A percentile compares a stretch with the other conserved stretches of the same genome.
Conservation (phyloP, 495 filamentous ascomycete species). For the Penicillium psychrofluorescens region DNA sequence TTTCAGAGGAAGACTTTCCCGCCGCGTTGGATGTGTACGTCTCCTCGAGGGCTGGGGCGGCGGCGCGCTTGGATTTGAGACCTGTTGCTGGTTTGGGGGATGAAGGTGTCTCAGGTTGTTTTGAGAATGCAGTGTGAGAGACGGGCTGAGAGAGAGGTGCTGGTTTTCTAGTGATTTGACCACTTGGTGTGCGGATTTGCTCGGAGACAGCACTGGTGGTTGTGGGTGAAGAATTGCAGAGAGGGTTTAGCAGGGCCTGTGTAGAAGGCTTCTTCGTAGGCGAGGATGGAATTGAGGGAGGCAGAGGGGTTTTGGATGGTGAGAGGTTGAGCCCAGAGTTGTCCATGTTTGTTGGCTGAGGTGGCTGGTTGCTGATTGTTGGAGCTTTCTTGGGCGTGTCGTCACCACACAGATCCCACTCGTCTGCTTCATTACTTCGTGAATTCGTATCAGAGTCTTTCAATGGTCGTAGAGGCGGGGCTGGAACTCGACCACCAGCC, state of each 20-base stretch:
- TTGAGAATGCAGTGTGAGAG: not conserved
- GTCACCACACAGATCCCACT: constrained; percentile 31
- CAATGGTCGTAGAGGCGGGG: constrained; percentile 50
- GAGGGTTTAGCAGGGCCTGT: not conserved
- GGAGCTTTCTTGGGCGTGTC: constrained; percentile 25
- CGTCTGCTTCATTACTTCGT: constrained; percentile 39
- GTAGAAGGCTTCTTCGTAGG: constrained; percentile 7
- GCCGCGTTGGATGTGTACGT: not conserved
- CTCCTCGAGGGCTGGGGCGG: constrained; percentile 6
- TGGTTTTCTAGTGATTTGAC: constrained; percentile 10
- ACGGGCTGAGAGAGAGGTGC: not conserved
- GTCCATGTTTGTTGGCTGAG: not conserved
- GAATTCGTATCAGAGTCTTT: constrained; percentile 68
- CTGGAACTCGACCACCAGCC: constrained; percentile 47
- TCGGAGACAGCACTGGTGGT: constrained; percentile 22
- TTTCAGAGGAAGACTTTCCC: constrained; percentile 3
- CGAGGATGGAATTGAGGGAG: constrained; percentile 7
- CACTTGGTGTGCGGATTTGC: constrained; percentile 39
- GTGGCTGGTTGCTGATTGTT: constrained; percentile 1
- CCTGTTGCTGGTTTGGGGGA: constrained; percentile 6
- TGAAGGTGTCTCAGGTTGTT: constrained; percentile 4
- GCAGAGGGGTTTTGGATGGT: constrained; percentile 9
- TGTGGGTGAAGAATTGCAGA: constrained; percentile 1
- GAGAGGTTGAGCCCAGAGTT: not conserved
- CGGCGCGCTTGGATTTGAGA: constrained; percentile 18